Base-by-base conservation (phyloP, 805 yeast genomes). In the Candida pseudofarinosa region DNA sequence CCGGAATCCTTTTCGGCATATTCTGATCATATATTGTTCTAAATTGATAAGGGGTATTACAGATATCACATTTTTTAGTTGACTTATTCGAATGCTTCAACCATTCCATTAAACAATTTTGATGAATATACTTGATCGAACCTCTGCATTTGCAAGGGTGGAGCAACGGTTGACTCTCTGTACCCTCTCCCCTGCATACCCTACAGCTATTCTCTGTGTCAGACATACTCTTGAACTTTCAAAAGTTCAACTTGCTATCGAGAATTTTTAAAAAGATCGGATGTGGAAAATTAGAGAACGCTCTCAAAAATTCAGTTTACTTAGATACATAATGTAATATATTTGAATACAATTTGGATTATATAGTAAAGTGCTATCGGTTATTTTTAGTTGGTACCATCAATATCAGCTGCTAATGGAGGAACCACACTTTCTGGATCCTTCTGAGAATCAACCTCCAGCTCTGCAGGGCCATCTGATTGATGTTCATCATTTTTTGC, bases 71-170 rank as follows among this genome's bases (percentile, higher is more conserved):
- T 32, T 77, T 72, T 43, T 62, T 61, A 10, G 82, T 72, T 28
- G 74, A 74, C 45, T 81, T 79, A 40, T 76, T 71, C 15, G 86
- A 71, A 57, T 80, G 89, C 39, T 74, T 71, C 33, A 93, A 75
- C 99, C 99, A 91, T 55, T 88, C 93, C 54, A 81, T 67, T 37
- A 91, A 65, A 48, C 99, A 93, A 43, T 85, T 95, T 61, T 91
- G 95, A 61, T 93, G 99, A 41, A 93, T 87, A 55, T 82, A 90
- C 59, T 84, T 85, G 60, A 93, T 95, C 12, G 96, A 85, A 1
- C 99, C 99, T 41, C 88, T 74, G 65, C 99, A 93, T 55, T 79
- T 83, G 65, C 99, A 93, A 3, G 99, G 99, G 61, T 86, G 90
- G 49, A 77, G 83, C 37, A 93, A 69, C 3, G 97, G 97, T 49